These are phyloP conservation scores for Apophysomyces sp. DNA, from an alignment of 371 early-diverging fungal genomes.

Conservation along the genomic window DNA sequence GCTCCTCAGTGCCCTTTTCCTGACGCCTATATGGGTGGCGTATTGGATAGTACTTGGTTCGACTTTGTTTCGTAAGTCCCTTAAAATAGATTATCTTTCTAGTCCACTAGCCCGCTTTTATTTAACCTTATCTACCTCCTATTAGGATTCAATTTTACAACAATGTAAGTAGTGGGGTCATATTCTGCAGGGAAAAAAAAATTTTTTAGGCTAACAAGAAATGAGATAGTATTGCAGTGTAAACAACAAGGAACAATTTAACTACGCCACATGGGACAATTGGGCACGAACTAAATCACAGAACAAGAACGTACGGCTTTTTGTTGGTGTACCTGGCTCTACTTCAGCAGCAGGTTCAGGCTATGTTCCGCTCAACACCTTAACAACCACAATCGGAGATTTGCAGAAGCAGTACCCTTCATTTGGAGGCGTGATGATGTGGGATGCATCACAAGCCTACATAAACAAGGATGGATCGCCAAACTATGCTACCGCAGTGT, in stretches of 20 bases:
- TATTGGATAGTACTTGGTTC: constrained; percentile 38
- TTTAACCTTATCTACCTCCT: background rate
- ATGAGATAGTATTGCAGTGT: constrained; percentile 28
- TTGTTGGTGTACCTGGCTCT: constrained; percentile 60
- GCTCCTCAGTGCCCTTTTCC: constrained; percentile 59
- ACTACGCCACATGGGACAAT: constrained; percentile 51
- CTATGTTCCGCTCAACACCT: constrained; percentile 22
- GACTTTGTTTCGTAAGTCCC: constrained; percentile 31
- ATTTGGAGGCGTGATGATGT: constrained; percentile 18
- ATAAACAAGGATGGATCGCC: constrained; percentile 12
- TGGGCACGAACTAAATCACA: constrained; percentile 56
- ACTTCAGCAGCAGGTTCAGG: constrained; percentile 34
- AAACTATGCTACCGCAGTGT: constrained; percentile 9
- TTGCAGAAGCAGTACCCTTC: background rate
- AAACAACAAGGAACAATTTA: constrained; percentile 16
- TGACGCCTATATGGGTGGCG: constrained; percentile 40
- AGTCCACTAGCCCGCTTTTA: background rate
- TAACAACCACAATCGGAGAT: background rate
- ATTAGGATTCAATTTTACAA: constrained; percentile 28
- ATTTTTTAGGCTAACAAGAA: too few relatives aligned
- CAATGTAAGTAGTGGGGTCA: constrained; percentile 15
- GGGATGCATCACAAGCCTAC: constrained; percentile 21
- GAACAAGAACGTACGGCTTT: constrained; percentile 58
- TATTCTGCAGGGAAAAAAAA: background rate
- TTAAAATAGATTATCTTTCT: background rate